Evolutionary conservation across 148 eudicot species (phyloP).

Genomic region (Chenopodium quinoa): DNA sequence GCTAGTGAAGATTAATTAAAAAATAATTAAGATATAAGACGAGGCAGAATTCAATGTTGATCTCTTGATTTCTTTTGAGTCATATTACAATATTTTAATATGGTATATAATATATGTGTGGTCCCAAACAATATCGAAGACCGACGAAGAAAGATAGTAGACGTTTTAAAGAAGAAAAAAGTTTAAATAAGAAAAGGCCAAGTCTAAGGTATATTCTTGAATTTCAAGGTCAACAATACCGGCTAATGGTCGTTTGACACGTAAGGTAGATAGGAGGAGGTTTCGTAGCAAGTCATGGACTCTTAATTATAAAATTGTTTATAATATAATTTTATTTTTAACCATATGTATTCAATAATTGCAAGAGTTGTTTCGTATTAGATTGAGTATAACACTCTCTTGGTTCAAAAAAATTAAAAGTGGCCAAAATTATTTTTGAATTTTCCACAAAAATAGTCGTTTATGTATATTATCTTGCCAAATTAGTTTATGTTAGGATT

Average conservation of each 20-base stretch:
- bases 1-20: too few species aligned
- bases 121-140: slow-evolving; percentile 23
- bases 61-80: slow-evolving; percentile 9
- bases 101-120: not conserved
- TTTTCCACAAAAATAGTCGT: too few species aligned
- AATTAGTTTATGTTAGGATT: too few species aligned
- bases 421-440: too few species aligned
- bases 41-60: slow-evolving; percentile 33
- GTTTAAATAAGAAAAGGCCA: slow-evolving; percentile 16
- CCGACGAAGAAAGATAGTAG: slow-evolving; percentile 32
- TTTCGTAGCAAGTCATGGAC: slow-evolving; percentile 23
- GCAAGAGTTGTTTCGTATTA: too few species aligned
- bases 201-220: slow-evolving; percentile 19
- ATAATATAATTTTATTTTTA: too few species aligned
- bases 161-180: slow-evolving; percentile 18
- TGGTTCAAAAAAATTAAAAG: too few species aligned
- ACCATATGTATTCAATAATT: not conserved
- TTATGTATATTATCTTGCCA: too few species aligned
- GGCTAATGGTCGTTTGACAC: slow-evolving; percentile 45
- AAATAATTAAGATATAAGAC: not conserved
- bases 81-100: slow-evolving; percentile 6
- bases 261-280: slow-evolving; percentile 23
- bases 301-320: not conserved
- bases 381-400: too few species aligned
- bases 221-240: slow-evolving; percentile 37